Evolutionary conservation across 2,329 filamentous ascomycete species (phyloP).

Genomic region (Aspergillus bombycis): DNA sequence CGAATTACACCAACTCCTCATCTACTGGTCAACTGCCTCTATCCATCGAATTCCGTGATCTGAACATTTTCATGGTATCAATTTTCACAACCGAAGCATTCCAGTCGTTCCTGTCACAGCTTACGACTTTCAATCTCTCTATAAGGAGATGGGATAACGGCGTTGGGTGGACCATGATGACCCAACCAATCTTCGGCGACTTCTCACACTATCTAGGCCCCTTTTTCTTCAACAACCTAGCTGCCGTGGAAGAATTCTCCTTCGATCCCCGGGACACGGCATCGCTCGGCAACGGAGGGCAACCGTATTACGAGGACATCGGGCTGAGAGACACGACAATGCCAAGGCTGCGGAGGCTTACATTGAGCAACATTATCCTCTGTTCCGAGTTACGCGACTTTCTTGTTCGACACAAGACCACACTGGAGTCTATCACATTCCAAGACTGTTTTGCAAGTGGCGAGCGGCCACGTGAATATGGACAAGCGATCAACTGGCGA

Average conservation of each 20-base stretch:
- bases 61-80: not conserved
- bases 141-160: slow-evolving; percentile 4
- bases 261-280: not conserved
- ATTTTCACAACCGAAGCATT: not conserved
- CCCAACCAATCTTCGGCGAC: not conserved
- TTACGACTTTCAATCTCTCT: not conserved
- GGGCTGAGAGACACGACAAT: not conserved
- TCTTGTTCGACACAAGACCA: not conserved
- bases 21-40: not conserved
- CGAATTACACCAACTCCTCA: not conserved
- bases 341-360: not conserved
- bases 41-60: not conserved
- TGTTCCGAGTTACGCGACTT: not conserved
- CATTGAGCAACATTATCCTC: not conserved
- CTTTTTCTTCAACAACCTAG: slow-evolving; percentile 4
- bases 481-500: not conserved
- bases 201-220: slow-evolving; percentile 4
- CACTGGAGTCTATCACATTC: not conserved
- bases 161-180: slow-evolving; percentile 4
- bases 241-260: not conserved
- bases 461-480: not conserved
- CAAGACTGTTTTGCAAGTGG: not conserved
- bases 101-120: not conserved
- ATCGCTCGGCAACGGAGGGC: not conserved
- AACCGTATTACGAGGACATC: not conserved